Evolutionary conservation across 2,329 filamentous ascomycete species (phyloP), one percentile per base, ranked within the genome.

Genomic region (Xylariaceae sp.): DNA sequence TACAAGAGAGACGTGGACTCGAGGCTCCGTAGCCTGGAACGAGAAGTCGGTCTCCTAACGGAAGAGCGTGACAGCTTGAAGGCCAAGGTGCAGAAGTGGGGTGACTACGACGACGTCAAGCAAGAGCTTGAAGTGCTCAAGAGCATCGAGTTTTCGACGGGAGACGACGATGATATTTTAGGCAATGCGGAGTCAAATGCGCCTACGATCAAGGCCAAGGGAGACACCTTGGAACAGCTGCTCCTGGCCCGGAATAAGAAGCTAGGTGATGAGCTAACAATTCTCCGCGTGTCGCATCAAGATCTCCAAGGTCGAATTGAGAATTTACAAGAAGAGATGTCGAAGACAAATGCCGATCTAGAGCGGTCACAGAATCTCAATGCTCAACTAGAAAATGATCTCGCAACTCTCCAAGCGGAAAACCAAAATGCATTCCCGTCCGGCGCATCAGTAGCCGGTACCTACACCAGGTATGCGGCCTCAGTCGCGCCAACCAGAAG

Each of bases 71-170:
- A 97, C 61, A 79, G 82, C 30, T 78, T 97, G 58, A 90, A 88
- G 70, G 78, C 81, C 44, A 96, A 94, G 75, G 83, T 97, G 2
- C 86, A 91, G 64, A 95, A 89, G 72, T 95, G 90, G 86, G 85
- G 85, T 66, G 94, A 99, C 73, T 99, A 99, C 72, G 92, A 97
- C 39, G 93, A 97, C 60, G 85, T 99, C 52, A 97, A 94, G 75
- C 90, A 95, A 65, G 95, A 99, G 74, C 81, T 99, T 2, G 93
- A 97, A 69, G 92, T 97, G 62, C 83, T 99, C 62, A 96, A 96
- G 83, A 96, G 93, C 66, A 97, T 99, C 68, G 94, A 99, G 72
- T 96, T 99, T 69, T 90, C 93, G 1, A 93, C 90, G 0, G 92
- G 90, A 6, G 89, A 93, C 63, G 92, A 95, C 61, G 89, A 92